A percentile compares a stretch with the other conserved stretches of the same genome.
Evolutionary conservation across 148 eudicot genomes (phyloP).

Genomic region (Chenopodium album): DNA sequence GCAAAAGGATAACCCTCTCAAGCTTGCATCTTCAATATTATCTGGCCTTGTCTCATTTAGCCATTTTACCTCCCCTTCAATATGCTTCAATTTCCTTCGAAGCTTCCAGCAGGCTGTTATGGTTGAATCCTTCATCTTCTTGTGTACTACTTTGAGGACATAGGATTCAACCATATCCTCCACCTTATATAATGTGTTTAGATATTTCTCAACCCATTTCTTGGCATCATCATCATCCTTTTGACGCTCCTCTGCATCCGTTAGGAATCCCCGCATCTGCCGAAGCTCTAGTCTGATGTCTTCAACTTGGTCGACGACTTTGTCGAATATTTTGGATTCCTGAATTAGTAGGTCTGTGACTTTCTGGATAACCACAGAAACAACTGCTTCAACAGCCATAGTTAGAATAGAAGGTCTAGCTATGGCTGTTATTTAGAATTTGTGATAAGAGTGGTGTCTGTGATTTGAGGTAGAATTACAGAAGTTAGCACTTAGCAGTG

Average conservation of each 20-base stretch:
- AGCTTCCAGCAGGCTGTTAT: constrained; percentile 7
- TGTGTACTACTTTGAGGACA: constrained; percentile 25
- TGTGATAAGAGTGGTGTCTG: background rate
- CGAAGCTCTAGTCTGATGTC: constrained; percentile 26
- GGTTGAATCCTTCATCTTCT: background rate
- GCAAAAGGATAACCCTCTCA: background rate
- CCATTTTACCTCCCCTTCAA: background rate
- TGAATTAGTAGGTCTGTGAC: constrained; percentile 28
- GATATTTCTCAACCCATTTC: constrained; percentile 10
- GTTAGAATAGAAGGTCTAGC: background rate
- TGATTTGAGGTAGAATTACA: background rate
- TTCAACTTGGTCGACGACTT: constrained; percentile 21
- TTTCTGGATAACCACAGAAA: constrained; percentile 22
- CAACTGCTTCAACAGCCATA: constrained; percentile 34
- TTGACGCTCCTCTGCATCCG: constrained; percentile 14
- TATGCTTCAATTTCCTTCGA: constrained; percentile 12
- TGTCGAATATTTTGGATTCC: constrained; percentile 25
- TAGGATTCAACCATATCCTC: constrained; percentile 33
- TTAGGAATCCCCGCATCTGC: constrained; percentile 27
- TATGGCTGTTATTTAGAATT: background rate
- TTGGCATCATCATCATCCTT: background rate
- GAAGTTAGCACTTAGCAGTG: background rate
- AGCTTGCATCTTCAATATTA: background rate
- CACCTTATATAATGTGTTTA: constrained; percentile 20
- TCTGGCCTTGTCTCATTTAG: background rate